A percentile compares a stretch with the other conserved stretches of the same genome.
Evolutionary conservation across 2,329 filamentous ascomycete genomes (phyloP).

Genomic region (Metarhizium brunneum): DNA sequence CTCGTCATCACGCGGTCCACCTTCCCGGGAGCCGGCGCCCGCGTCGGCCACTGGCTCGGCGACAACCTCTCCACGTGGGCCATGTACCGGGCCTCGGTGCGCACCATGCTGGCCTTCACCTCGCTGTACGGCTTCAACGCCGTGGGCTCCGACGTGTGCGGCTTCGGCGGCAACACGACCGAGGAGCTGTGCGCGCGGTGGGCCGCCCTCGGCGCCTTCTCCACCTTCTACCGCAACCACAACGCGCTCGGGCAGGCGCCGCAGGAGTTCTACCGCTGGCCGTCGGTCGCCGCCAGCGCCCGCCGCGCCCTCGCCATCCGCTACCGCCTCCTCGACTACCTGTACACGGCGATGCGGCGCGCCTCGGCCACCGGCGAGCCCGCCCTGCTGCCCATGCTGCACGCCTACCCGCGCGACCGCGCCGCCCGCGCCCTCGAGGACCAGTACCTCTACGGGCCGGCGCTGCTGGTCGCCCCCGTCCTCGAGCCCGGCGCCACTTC

Average conservation of each 20-base stretch:
- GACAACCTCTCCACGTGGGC: constrained; percentile 64
- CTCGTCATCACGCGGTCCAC: constrained; percentile 80
- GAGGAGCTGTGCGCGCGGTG: constrained; percentile 59
- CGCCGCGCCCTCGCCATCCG: constrained; percentile 60
- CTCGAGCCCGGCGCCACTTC: constrained; percentile 32
- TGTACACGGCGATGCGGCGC: constrained; percentile 61
- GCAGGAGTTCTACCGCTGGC: constrained; percentile 66
- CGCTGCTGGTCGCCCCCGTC: constrained; percentile 39
- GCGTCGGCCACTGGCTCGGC: constrained; percentile 75
- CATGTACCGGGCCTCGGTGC: constrained; percentile 68
- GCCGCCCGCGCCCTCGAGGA: constrained; percentile 35
- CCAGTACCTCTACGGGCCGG: constrained; percentile 42
- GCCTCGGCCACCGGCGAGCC: constrained; percentile 55
- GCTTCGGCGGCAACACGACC: constrained; percentile 56
- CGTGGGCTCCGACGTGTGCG: constrained; percentile 67
- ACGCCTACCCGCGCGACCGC: constrained; percentile 50
- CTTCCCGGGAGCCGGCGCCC: constrained; percentile 67
- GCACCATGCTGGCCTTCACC: constrained; percentile 65
- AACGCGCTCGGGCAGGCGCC: constrained; percentile 33
- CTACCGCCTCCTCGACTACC: constrained; percentile 74
- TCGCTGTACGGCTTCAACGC: constrained; percentile 61
- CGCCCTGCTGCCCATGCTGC: constrained; percentile 62
- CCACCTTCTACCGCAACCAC: constrained; percentile 64
- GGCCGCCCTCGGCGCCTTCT: constrained; percentile 61
- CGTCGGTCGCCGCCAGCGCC: constrained; percentile 51